Evolutionary conservation across 2,329 filamentous ascomycete genomes (phyloP).

Genomic region (Monilinia vaccinii-corymbosi): DNA sequence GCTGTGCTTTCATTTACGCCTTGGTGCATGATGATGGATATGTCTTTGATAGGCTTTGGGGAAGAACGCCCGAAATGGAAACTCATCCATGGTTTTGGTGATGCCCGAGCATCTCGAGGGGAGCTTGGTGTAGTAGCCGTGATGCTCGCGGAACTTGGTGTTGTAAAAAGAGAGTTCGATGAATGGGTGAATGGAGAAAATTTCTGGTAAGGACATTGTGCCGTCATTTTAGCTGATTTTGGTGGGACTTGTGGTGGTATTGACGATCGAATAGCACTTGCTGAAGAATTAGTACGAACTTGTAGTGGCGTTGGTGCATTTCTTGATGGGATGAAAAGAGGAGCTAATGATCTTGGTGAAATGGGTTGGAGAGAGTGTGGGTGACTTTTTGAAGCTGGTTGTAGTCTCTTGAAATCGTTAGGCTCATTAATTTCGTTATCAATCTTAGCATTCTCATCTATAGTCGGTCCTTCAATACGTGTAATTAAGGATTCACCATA

Average conservation of each 20-base stretch:
- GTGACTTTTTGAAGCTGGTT: background rate
- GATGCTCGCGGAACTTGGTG: slow-evolving; percentile 18
- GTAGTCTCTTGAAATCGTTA: background rate
- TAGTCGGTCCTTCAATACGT: slow-evolving; percentile 27
- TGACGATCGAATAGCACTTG: slow-evolving; percentile 38
- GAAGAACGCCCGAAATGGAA: slow-evolving; percentile 2
- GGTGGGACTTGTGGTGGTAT: slow-evolving; percentile 33
- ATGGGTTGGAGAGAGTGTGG: slow-evolving; percentile 31
- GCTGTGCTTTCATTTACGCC: background rate
- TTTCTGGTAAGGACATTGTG: slow-evolving; percentile 37
- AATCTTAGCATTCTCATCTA: slow-evolving; percentile 31
- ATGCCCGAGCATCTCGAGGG: slow-evolving; percentile 16
- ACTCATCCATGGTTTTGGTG: slow-evolving; percentile 20
- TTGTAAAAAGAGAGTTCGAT: slow-evolving; percentile 19
- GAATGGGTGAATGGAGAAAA: slow-evolving; percentile 32
- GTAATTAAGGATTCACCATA: slow-evolving; percentile 30
- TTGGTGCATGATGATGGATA: background rate
- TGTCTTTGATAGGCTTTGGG: slow-evolving; percentile 1
- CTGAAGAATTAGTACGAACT: slow-evolving; percentile 16
- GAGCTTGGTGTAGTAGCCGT: slow-evolving; percentile 12
- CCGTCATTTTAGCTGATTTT: slow-evolving; percentile 34
- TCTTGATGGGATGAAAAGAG: slow-evolving; percentile 44
- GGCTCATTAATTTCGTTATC: background rate
- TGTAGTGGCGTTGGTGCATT: slow-evolving; percentile 14
- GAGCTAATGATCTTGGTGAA: slow-evolving; percentile 46